Percentiles rank a stretch among this genome's conserved stretches.
Conservation (phyloP, 805 yeast species). For the Cyberlindnera euphorbiae region DNA sequence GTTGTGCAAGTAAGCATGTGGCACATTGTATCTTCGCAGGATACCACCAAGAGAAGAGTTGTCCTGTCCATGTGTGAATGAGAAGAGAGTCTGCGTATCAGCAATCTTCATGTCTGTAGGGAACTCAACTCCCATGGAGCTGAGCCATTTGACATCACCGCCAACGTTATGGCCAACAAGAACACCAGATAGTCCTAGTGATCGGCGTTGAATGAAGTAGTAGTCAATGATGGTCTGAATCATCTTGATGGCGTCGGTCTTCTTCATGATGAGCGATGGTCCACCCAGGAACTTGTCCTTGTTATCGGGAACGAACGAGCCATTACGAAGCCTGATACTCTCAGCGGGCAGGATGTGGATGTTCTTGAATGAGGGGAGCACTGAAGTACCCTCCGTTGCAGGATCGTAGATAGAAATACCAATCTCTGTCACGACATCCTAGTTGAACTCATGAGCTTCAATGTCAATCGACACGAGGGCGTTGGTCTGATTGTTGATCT, state of each 20-base stretch:
- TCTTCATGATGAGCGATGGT: constrained; percentile 37
- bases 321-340: constrained; percentile 38
- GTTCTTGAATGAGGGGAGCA: constrained; percentile 38
- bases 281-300: constrained; percentile 48
- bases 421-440: constrained; percentile 45
- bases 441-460: constrained; percentile 50
- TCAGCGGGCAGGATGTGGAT: constrained; percentile 44
- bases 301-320: constrained; percentile 51
- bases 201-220: constrained; percentile 33
- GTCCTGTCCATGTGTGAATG: constrained; percentile 32
- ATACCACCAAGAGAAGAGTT: constrained; percentile 42
- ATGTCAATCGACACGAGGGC: constrained; percentile 42
- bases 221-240: constrained; percentile 40
- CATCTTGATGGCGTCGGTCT: constrained; percentile 32
- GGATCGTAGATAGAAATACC: constrained; percentile 58
- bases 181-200: constrained; percentile 28
- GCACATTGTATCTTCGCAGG: constrained; percentile 43
- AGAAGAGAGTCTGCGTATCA: constrained; percentile 49
- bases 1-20: constrained; percentile 59
- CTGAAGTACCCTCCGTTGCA: constrained; percentile 33
- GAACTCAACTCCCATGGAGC: constrained; percentile 40
- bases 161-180: constrained; percentile 57
- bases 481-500: constrained; percentile 12
- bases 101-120: constrained; percentile 30
- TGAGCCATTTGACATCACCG: constrained; percentile 53